A percentile compares a stretch with the other conserved stretches of the same genome.
Evolutionary conservation across 2,329 filamentous ascomycete species (phyloP).

Genomic region (Colletotrichum sidae): DNA sequence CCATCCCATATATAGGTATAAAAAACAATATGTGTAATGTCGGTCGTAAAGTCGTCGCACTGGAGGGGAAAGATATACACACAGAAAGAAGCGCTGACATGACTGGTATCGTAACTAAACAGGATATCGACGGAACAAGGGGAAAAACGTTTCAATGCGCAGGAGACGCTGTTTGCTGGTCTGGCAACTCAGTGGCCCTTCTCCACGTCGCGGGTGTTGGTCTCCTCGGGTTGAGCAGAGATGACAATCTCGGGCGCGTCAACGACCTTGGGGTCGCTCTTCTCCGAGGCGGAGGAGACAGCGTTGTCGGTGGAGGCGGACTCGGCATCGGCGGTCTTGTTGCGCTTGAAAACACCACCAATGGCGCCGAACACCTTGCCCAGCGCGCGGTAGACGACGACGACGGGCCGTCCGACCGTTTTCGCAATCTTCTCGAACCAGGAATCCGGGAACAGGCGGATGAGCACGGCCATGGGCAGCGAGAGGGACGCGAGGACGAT

Average conservation of each 20-base stretch:
- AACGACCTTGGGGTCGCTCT: constrained; percentile 16
- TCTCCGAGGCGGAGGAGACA: constrained; percentile 7
- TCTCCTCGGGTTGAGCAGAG: constrained; percentile 26
- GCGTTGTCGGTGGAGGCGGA: constrained; percentile 10
- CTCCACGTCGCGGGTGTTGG: constrained; percentile 17
- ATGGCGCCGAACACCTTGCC: constrained; percentile 40
- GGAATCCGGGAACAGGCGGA: constrained; percentile 63
- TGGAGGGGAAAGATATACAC: constrained; percentile 8
- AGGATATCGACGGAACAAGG: not conserved
- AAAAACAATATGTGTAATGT: not conserved
- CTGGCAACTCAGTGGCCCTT: constrained; percentile 14
- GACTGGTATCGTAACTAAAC: constrained; percentile 29
- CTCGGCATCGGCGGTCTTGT: constrained; percentile 12
- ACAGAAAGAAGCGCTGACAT: not conserved
- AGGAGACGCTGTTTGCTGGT: no score
- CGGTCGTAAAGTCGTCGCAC: constrained; percentile 29
- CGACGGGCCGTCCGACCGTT: constrained; percentile 97
- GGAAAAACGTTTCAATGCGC: not conserved
- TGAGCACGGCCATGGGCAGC: constrained; percentile 60
- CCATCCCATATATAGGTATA: constrained; percentile 11
- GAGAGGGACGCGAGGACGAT: constrained; percentile 61
- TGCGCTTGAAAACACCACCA: constrained; percentile 29
- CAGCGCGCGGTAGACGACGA: constrained; percentile 76
- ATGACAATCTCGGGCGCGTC: constrained; percentile 28
- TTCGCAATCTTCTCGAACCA: constrained; percentile 96